phyloP scores from a whole-genome alignment of 768 basidiomycete genomes.

The Suillus paluster region DNA sequence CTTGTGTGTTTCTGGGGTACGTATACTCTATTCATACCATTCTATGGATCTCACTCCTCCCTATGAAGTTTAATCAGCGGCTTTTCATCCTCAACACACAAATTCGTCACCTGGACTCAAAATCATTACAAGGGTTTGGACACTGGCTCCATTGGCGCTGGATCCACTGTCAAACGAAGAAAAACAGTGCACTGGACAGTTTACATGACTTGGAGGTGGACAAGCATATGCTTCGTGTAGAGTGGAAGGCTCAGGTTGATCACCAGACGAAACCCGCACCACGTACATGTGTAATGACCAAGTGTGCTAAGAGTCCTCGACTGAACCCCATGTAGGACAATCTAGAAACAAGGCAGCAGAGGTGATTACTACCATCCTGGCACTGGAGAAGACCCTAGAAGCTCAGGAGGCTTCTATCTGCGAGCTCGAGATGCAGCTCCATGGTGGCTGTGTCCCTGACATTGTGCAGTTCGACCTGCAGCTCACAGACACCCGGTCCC shows the following conservation, averaged over 20 bases:
- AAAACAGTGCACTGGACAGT: not conserved
- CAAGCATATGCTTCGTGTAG: conserved; percentile 7
- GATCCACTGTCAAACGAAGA: conserved; percentile 16
- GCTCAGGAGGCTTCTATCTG: not conserved
- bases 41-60: conserved; percentile 15
- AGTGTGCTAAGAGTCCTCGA: not conserved
- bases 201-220: not conserved
- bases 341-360: conserved; percentile 1
- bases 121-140: conserved; percentile 17
- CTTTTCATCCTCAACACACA: conserved; percentile 32
- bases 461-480: not conserved
- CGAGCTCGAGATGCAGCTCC: not conserved
- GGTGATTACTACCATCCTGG: not conserved
- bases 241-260: conserved; percentile 14
- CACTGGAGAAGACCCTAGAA: conserved; percentile 1
- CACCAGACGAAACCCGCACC: not conserved
- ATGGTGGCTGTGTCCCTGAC: not conserved
- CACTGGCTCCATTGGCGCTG: conserved; percentile 17
- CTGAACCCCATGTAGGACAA: not conserved
- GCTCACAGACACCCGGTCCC: not conserved
- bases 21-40: conserved; percentile 2
- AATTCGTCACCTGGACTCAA: conserved; percentile 20
- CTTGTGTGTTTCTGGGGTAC: conserved; percentile 23
- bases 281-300: not conserved
- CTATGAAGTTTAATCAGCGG: conserved; percentile 28